Conservation (phyloP, 2,329 filamentous ascomycete genomes). For the Colletotrichum destructivum region DNA sequence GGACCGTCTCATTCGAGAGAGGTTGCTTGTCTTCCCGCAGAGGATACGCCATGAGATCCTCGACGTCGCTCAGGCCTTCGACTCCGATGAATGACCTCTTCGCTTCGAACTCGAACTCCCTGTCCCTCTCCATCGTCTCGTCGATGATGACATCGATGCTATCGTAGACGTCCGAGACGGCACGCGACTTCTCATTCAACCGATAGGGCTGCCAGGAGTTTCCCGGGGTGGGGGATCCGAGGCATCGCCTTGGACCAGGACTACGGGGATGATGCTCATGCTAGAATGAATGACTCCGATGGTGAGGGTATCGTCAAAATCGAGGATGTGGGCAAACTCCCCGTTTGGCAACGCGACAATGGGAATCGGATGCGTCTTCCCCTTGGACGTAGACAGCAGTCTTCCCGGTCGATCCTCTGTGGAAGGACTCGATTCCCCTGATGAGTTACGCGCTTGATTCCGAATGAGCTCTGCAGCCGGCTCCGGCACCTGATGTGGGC, state of each 20-base stretch:
- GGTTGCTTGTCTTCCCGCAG: constrained; percentile 46
- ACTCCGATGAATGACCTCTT: constrained; percentile 38
- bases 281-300: constrained; percentile 58
- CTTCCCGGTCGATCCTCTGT: constrained; percentile 43
- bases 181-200: constrained; percentile 49
- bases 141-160: constrained; percentile 43
- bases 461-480: constrained; percentile 44
- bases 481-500: constrained; percentile 46
- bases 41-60: constrained; percentile 42
- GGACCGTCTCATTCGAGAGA: constrained; percentile 44
- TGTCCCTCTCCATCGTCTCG: constrained; percentile 30
- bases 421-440: constrained; percentile 53
- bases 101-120: constrained; percentile 6
- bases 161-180: constrained; percentile 46
- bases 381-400: constrained; percentile 53
- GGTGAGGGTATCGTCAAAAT: constrained; percentile 62
- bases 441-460: constrained; percentile 48
- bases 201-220: constrained; percentile 40
- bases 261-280: constrained; percentile 56
- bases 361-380: constrained; percentile 52
- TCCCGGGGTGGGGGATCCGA: neutral
- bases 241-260: constrained; percentile 46
- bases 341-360: constrained; percentile 59
- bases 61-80: constrained; percentile 39
- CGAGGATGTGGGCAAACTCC: constrained; percentile 58